Conservation (phyloP, 2,329 filamentous ascomycete genomes). For the Calonectria henricotiae region DNA sequence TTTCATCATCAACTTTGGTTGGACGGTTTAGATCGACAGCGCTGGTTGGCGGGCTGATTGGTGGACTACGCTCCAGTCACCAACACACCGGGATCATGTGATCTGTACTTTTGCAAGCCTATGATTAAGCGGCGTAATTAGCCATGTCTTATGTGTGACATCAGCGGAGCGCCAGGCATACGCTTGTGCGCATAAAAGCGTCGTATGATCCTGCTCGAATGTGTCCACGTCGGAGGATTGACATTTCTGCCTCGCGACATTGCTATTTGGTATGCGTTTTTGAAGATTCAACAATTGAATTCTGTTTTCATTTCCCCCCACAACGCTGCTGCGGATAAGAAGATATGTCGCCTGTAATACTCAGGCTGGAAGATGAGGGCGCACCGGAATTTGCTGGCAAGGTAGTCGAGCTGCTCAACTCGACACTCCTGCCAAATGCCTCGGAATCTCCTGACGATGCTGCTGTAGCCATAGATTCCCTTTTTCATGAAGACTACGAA, state of each 20-base stretch:
- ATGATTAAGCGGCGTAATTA: not conserved
- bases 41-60: not conserved
- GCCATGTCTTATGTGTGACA: not conserved
- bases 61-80: not conserved
- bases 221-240: not conserved
- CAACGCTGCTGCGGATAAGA: too few species aligned
- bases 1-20: too few species aligned
- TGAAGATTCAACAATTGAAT: too few species aligned
- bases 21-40: too few species aligned
- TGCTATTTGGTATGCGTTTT: not conserved
- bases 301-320: not conserved
- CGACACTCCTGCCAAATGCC: not conserved
- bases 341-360: not conserved
- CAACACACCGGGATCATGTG: not conserved
- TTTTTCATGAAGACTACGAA: constrained; percentile 11
- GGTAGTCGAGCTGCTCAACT: constrained; percentile 36
- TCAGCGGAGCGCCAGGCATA: not conserved
- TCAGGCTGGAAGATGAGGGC: constrained; percentile 28
- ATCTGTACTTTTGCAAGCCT: not conserved
- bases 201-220: too few species aligned
- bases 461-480: constrained; percentile 30
- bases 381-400: constrained; percentile 33
- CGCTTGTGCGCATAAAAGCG: not conserved
- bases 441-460: constrained; percentile 9
- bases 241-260: not conserved